phyloP scores from a whole-genome alignment of 176 grass and related monocot species.

The Carex scoparia region DNA sequence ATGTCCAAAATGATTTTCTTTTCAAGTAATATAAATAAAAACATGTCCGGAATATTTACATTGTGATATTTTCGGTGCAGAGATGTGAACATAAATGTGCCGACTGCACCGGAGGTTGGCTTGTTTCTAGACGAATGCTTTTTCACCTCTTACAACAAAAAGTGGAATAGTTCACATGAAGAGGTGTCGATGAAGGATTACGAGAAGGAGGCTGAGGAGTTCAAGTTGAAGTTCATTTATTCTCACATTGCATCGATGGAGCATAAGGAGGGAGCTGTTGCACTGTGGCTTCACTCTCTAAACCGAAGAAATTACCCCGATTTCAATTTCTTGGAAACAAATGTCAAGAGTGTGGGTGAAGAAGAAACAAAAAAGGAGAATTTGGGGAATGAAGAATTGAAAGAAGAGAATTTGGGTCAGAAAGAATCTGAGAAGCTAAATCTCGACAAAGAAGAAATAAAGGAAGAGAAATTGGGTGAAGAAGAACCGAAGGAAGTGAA shows the following conservation, averaged over 20 bases:
- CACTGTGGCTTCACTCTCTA: conserved; percentile 90
- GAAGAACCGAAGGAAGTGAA: conserved; percentile 13
- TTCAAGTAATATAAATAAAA: background rate
- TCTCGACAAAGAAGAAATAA: background rate
- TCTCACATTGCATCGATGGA: conserved; percentile 93
- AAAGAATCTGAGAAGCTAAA: conserved; percentile 4
- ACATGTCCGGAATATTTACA: background rate
- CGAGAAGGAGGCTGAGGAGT: conserved; percentile 63
- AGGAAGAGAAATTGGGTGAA: background rate
- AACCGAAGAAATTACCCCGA: conserved; percentile 87
- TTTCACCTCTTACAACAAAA: conserved; percentile 84
- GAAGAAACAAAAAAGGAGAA: conserved; percentile 16
- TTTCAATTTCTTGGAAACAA: conserved; percentile 53
- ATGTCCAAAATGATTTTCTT: background rate
- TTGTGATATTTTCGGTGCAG: conserved; percentile 43
- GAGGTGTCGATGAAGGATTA: conserved; percentile 78
- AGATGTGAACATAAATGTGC: conserved; percentile 84
- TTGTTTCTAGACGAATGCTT: conserved; percentile 80
- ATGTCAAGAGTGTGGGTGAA: conserved; percentile 6
- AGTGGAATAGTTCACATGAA: conserved; percentile 90
- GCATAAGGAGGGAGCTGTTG: conserved; percentile 77
- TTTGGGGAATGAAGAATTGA: conserved; percentile 23
- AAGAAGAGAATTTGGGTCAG: conserved; percentile 5
- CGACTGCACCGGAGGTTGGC: conserved; percentile 87
- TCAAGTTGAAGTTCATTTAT: conserved; percentile 85